Evolutionary conservation across 495 filamentous ascomycete genomes (phyloP).

Genomic region (Umbilicaria muhlenbergii): DNA sequence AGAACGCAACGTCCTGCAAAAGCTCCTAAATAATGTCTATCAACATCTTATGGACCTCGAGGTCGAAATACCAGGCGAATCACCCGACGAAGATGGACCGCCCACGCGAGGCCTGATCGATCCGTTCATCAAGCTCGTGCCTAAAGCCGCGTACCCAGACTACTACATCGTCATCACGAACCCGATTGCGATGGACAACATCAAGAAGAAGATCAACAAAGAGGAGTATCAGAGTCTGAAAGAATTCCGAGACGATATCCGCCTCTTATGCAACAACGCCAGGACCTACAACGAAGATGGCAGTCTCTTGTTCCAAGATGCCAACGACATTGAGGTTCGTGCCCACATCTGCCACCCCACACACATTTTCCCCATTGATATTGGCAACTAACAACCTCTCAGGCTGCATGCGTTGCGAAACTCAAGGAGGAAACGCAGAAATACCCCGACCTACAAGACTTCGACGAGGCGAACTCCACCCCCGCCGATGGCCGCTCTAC

Average conservation of each 20-base stretch:
- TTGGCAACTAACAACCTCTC: constrained; percentile 16
- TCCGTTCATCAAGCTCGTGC: constrained; percentile 81
- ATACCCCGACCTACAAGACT: constrained; percentile 58
- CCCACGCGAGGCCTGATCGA: constrained; percentile 69
- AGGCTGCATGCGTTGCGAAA: constrained; percentile 52
- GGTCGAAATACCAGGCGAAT: constrained; percentile 27
- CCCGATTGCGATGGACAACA: constrained; percentile 87
- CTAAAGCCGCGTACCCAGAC: constrained; percentile 75
- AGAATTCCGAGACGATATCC: constrained; percentile 70
- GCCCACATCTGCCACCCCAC: neutral
- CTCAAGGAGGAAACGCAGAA: constrained; percentile 53
- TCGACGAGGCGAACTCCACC: constrained; percentile 37
- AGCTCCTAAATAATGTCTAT: constrained; percentile 56
- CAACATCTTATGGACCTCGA: constrained; percentile 71
- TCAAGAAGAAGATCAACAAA: constrained; percentile 84
- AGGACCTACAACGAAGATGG: constrained; percentile 91
- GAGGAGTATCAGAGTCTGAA: constrained; percentile 72
- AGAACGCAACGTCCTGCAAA: constrained; percentile 47
- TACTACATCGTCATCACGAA: constrained; percentile 87
- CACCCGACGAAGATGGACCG: constrained; percentile 39
- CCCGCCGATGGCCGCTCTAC: constrained; percentile 46
- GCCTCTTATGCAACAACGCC: constrained; percentile 75
- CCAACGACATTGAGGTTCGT: constrained; percentile 81
- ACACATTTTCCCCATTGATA: neutral
- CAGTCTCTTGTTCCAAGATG: constrained; percentile 81